Evolutionary conservation across 192 early-diverging fungal species (phyloP), one percentile per base, ranked within the genome.

Genomic region (Backusella morwellensis): DNA sequence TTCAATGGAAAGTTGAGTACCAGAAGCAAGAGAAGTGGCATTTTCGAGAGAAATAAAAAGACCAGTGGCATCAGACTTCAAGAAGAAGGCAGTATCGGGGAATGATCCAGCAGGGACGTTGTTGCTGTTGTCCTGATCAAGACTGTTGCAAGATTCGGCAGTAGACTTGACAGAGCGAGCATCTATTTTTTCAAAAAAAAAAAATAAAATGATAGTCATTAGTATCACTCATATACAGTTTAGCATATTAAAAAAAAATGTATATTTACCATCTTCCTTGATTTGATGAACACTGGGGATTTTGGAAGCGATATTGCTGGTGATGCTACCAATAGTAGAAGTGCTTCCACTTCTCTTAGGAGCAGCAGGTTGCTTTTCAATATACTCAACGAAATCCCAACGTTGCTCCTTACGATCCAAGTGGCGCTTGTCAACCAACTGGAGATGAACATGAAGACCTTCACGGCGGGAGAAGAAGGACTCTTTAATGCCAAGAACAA

Each of bases 371-470:
- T 68, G 12, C 68, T 69, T 79, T 2, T 70, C 38, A 21, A 81
- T 44, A 50, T 68, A 67, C 17, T 75, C 35, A 35, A 74, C 66
- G 47, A 81, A 77, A n/a, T 77, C 76, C 80, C 80, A 81, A 44
- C 75, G 75, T 59, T 81, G 75, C 19, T 81, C 80, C 47, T 81
- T 81, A 1, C 75, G 73, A 68, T 79, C 79, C 26, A 72, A 34
- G 32, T 76, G 70, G 5, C 66, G 50, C 52, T 74, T 75, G 23
- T 79, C 78, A 35, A 70, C 73, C 21, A 79, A 59, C 36, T 79
- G 78, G 63, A 79, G 68, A 66, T 79, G 78, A 32, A 79, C 78
- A 44, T 79, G 78, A 70, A 79, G 78, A 44, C 78, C 78, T 71
- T 79, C 78, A 63, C 78, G 78, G 8, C 78, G 78, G 32, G 78